Base-by-base conservation (phyloP, 2,329 filamentous ascomycete species). In the Aspergillus sp. region DNA sequence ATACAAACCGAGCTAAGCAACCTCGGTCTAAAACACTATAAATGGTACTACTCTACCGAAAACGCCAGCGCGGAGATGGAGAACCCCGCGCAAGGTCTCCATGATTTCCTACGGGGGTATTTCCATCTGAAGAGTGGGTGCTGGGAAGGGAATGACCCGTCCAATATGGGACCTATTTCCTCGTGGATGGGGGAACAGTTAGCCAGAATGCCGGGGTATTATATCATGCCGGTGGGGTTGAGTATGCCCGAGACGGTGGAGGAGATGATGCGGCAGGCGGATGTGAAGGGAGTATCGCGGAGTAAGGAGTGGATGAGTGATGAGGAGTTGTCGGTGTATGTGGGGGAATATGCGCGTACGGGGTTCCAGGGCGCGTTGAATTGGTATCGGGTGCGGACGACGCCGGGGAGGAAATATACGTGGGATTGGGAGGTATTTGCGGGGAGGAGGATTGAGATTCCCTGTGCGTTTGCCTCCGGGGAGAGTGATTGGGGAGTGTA, bases 361-460 rank as follows among this genome's bases (percentile, higher is more conserved):
- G 86, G 85, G 0, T 91, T 90, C 68, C 86, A 88, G 64, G 87
- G 85, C 0, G 86, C 82, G 0, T 67, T 91, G 68, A 89, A 89
- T 65, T 90, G 87, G 85, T 91, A 90, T 70, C 81, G 86, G 2
- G 82, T 85, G 8, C 79, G 82, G 52, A 89, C 86, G 0, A 79
- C 82, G 41, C 78, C 83, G 10, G 76, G 72, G 2, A 70, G 74
- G 3, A 74, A 74, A 36, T 73, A 76, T 59, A 75, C 72, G 6
- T 78, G 77, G 39, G 87, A 90, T 58, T 72, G 86, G 55, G 79
- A 85, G 19, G 69, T 88, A 0, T 89, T 86, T 69, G 82, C 85
- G 0, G 87, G 87, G 0, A 81, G 79, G 69, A 85, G 81, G 69
- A 84, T 90, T 19, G 83, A 86, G 53, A 83, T 88, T 8, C 87